Conservation (phyloP, 2,329 filamentous ascomycete genomes). For the Microascus cirrosus region DNA sequence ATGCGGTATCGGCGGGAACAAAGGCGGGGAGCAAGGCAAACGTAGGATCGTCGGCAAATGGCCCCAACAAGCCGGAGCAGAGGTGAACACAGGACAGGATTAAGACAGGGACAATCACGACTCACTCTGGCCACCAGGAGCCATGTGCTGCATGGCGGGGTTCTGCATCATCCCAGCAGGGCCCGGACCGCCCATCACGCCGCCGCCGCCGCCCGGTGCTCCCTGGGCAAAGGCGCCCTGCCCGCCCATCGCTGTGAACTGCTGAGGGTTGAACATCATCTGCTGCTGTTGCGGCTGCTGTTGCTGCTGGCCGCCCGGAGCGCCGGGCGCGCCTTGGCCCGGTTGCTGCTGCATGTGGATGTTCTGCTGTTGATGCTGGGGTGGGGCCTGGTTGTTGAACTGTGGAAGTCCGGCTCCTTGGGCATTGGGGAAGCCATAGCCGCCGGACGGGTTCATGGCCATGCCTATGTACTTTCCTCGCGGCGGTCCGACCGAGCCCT, state of each 20-base stretch:
- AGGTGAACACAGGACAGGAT: not conserved
- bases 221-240: conserved; percentile 3
- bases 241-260: conserved; percentile 5
- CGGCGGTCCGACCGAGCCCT: not conserved
- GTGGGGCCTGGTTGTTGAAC: conserved; percentile 3
- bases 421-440: conserved; percentile 5
- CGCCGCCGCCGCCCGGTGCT: not conserved
- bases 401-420: conserved; percentile 2
- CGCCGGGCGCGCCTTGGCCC: not conserved
- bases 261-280: conserved; percentile 6
- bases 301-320: not conserved
- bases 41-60: not conserved
- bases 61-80: not conserved
- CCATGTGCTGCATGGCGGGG: conserved; percentile 47
- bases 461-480: not conserved
- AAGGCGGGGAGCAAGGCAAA: not conserved
- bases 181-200: conserved; percentile 39
- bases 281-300: conserved; percentile 1
- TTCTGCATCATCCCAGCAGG: conserved; percentile 54
- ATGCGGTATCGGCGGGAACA: not conserved
- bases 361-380: conserved; percentile 3
- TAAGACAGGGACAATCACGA: conserved; percentile 8
- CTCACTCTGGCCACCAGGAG: conserved; percentile 49
- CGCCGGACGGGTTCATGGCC: conserved; percentile 5
- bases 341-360: conserved; percentile 4